A percentile compares a stretch with the other conserved stretches of the same genome.
These are phyloP conservation scores for Xylariales sp. DNA, from an alignment of 2,329 filamentous ascomycete species.

Conservation along the genomic window DNA sequence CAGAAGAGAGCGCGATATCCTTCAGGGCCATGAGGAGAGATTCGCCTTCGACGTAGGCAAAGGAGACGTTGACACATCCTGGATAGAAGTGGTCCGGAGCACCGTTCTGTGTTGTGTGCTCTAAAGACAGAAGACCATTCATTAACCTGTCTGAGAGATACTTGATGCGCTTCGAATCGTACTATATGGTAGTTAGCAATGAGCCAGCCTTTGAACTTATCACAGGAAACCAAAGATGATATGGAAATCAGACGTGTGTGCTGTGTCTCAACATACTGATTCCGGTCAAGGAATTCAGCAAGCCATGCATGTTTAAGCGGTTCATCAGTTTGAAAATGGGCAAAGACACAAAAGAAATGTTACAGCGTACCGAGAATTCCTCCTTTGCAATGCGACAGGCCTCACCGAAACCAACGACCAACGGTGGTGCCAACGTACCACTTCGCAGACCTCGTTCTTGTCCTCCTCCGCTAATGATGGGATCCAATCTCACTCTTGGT, in stretches of 20 bases:
- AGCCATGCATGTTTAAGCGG: conserved; percentile 84
- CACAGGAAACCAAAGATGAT: conserved; percentile 1
- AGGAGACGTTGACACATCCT: conserved; percentile 96
- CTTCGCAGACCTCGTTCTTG: conserved; percentile 94
- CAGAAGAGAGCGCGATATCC: conserved; percentile 94
- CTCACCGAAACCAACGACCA: conserved; percentile 91
- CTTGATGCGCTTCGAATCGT: conserved; percentile 83
- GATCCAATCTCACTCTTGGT: conserved; percentile 88
- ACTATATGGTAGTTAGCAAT: conserved; percentile 51
- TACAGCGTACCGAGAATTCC: conserved; percentile 75
- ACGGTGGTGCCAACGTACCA: conserved; percentile 83
- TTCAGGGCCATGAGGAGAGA: conserved; percentile 97
- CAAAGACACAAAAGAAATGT: conserved; percentile 13
- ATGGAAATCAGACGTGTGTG: conserved; percentile 58
- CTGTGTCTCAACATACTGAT: conserved; percentile 56
- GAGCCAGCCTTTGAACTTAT: neutral
- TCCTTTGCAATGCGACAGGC: conserved; percentile 87
- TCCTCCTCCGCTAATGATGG: conserved; percentile 92
- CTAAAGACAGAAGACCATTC: conserved; percentile 77
- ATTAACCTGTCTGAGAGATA: conserved; percentile 77
- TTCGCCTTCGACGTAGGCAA: conserved; percentile 97
- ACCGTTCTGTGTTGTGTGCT: conserved; percentile 90
- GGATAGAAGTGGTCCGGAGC: conserved; percentile 81
- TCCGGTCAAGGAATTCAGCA: conserved; percentile 71
- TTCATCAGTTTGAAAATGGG: conserved; percentile 62